Base-by-base conservation (phyloP, 805 yeast genomes). In the Zygoascus biomembranicola region DNA sequence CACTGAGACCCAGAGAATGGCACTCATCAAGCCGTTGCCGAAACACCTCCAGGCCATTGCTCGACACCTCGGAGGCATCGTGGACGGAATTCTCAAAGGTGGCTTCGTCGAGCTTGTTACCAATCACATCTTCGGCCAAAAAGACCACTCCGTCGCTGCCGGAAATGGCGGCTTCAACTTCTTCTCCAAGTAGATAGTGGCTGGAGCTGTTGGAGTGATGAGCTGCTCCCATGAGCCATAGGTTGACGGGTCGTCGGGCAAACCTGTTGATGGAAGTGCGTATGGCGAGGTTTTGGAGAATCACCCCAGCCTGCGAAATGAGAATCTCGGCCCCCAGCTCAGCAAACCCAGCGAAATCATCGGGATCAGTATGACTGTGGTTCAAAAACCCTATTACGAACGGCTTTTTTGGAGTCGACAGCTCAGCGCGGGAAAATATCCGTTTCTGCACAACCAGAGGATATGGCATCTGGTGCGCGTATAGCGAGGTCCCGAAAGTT, bases 131-230 rank as follows among this genome's bases (percentile, higher is more conserved):
- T 11, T 31, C 39, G n/a, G 32, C 37, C 16, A 9, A 32, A 39
- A 53, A 54, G 2, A 57, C 51, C 8, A 59, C 35, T 4, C 62
- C 62, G 31, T 59, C 62, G 14, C 59, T 52, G 6, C 62, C 62
- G 23, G 58, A 49, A 16, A 52, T 50, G 2, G 53, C 59, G 2
- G 60, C 62, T 45, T 59, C 62, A 11, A 55, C 26, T 42, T 54
- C 58, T 44, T 59, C 62, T 16, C 60, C 62, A 10, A 59, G 47
- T 18, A 57, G 35, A 49, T 57, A 59, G 5, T 42, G 26, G 16
- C 20, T 42, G 23, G 20, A n/a, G 20, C 26, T 42, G 8, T n/a
- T 6, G 14, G 44, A 8, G 10, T 16, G 26, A 42, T 42, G 44
- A 11, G 18, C 47, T 11, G 20, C 32, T 14, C 41, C 49, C 20